Percentiles rank a stretch among this genome's conserved stretches.
Conservation (phyloP, 495 filamentous ascomycete species). For the Aspergillus sclerotioniger region DNA sequence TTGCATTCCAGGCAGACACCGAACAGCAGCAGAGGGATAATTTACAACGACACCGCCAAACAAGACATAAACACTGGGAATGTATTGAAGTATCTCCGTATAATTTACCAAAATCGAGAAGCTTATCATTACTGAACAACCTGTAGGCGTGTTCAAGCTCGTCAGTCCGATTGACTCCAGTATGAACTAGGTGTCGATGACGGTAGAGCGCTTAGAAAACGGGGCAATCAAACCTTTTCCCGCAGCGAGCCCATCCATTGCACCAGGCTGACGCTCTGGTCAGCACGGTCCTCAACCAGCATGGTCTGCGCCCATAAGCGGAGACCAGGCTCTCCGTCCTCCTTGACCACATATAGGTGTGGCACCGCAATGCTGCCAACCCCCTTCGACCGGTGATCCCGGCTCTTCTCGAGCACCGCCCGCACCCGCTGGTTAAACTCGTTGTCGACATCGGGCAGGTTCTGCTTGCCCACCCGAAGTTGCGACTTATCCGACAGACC, state of each 20-base stretch:
- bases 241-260: slow-evolving; percentile 91
- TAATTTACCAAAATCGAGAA: slow-evolving; percentile 24
- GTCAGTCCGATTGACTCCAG: slow-evolving; percentile 26
- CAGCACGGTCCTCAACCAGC: slow-evolving; percentile 91
- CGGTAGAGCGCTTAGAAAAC: slow-evolving; percentile 14
- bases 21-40: slow-evolving; percentile 2
- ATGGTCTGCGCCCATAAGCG: slow-evolving; percentile 96
- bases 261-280: slow-evolving; percentile 84
- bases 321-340: slow-evolving; percentile 93
- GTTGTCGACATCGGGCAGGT: slow-evolving; percentile 80
- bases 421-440: slow-evolving; percentile 95
- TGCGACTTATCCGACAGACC: slow-evolving; percentile 74
- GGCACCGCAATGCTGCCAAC: slow-evolving; percentile 90
- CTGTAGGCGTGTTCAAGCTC: slow-evolving; percentile 25
- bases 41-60: slow-evolving; percentile 1
- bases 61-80: slow-evolving; percentile 3
- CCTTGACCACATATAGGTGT: slow-evolving; percentile 87
- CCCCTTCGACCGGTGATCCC: slow-evolving; percentile 77
- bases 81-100: slow-evolving; percentile 26
- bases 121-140: slow-evolving; percentile 34
- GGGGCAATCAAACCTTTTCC: slow-evolving; percentile 79
- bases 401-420: slow-evolving; percentile 86
- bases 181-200: slow-evolving; percentile 14
- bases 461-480: slow-evolving; percentile 86
- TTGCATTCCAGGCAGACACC: neutral